Evolutionary conservation across 2,329 filamentous ascomycete genomes (phyloP), one percentile per base, ranked within the genome.

Genomic region (Exophiala sp.): DNA sequence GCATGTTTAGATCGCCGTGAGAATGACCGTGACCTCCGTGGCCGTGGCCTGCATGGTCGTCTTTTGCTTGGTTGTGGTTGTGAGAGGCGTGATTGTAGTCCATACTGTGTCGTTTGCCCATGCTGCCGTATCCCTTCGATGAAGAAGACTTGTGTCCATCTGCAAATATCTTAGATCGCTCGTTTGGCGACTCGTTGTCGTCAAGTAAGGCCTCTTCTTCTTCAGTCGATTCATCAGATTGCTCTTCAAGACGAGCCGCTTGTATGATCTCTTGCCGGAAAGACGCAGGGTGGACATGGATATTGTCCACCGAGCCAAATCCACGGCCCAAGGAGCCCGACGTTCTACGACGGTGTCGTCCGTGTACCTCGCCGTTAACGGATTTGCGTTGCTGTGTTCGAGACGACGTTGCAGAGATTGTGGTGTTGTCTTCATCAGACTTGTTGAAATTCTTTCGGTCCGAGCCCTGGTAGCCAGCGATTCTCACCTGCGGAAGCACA

Each of bases 1-100:
- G 79, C 92, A 99, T 97, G 71, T 96, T 96, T 77, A 99, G 87
- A 67, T 99, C 91, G 55, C 77, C 86, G 68, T 95, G 90, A 59
- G 77, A 88, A 69, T 95, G 90, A 29, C 87, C 83, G 62, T 87
- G 83, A 24, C 85, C 81, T 57, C 82, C 80, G 56, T 83, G 79
- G 16, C 76, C 74, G 32, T 56, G 50, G n/a, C 52, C 53, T 12
- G 40, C 24, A 20, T 55, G 41, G 11, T 77, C 69, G 52, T 86
- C 80, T 65, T 83, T 84, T 1, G 89, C 87, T 62, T 91, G 82
- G 54, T 79, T 86, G 70, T 97, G 94, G 66, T 91, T 89, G 72
- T 96, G 92, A 49, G 81, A 77, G 39, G 79, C 75, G 69, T 95
- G 89, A 47, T 72, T 65, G 59, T 75, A 72, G 24, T 62, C 53